phyloP scores from a whole-genome alignment of 73 alveolate species.

The Breviolum minutum region DNA sequence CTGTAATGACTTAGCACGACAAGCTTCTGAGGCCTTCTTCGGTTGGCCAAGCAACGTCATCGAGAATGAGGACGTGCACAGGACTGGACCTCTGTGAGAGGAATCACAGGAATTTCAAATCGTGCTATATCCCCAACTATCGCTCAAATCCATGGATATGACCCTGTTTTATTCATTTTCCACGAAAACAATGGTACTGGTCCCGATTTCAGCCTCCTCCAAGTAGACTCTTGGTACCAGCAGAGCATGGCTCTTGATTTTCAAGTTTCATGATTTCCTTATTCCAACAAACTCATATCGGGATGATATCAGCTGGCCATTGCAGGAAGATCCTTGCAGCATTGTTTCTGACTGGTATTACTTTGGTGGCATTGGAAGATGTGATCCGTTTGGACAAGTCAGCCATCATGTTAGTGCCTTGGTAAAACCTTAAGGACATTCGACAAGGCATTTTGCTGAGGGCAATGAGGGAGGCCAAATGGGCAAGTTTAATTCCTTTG shows the following conservation, averaged over 20 bases:
- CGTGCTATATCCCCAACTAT: background rate
- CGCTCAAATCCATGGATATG: background rate
- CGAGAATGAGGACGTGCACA: conserved; percentile 81
- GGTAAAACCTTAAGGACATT: background rate
- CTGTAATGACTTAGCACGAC: background rate
- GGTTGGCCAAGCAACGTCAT: conserved; percentile 89
- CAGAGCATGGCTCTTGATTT: no score
- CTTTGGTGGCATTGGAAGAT: conserved; percentile 76
- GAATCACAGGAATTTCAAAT: background rate
- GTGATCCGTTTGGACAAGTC: conserved; percentile 84
- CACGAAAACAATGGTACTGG: background rate
- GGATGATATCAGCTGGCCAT: background rate
- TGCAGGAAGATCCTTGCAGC: conserved; percentile 52
- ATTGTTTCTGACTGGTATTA: conserved; percentile 41
- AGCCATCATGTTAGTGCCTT: conserved; percentile 67
- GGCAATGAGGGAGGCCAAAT: no score
- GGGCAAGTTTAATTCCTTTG: no score
- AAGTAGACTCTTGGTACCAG: no score
- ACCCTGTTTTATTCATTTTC: background rate
- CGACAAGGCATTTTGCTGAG: background rate
- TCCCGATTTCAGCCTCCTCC: background rate
- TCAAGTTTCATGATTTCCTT: no score
- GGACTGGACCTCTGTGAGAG: background rate
- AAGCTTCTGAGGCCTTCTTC: conserved; percentile 42
- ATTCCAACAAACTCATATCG: no score